Base-by-base conservation (phyloP, 208 protist genomes). In the Angomonas desouzai region DNA sequence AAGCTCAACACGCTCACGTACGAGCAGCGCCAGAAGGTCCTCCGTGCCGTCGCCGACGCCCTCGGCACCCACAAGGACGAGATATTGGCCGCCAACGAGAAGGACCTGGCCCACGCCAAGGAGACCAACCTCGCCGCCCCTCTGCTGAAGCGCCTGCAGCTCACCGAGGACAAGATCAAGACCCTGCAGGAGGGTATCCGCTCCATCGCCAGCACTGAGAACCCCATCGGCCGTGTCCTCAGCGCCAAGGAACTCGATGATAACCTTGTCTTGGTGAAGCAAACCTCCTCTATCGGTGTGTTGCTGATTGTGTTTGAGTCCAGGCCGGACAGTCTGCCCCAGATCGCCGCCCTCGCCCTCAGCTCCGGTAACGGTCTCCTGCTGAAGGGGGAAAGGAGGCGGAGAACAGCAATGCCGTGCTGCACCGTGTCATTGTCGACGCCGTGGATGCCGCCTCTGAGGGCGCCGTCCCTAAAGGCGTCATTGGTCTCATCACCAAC, bases 271-370 rank as follows among this genome's bases (percentile, higher is more conserved):
- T 71, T 98, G 47, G 62, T 85, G 55, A 78, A 92, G 73, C 78
- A 87, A 36, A 79, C 87, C 4, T 72, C 75, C 2, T 87, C 96
- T 16, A 91, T 98, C 34, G 96, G 96, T 18, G 94, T 98, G 48
- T 74, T 98, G 53, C 74, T 92, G 18, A 80, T 98, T 48, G 94
- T 98, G 32, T 98, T 98, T 64, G 96, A 98, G 75, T 89, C 89
- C 6, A 70, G 96, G 10, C 96, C 96, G 13, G 94, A 98, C 59
- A 86, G 66, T 29, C 68, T 83, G 18, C 76, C 79, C 32, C 91
- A 98, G 74, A 89, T 97, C 38, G 77, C 92, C 0, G 64, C 86
- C 3, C 78, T 98, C 25, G 79, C 89, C 10, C 71, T 98, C 16
- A 70, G 66, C 45, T 89, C 82, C 49, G 92, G 87, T 49, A 97